These are phyloP conservation scores for Astrephomene gubernaculifera DNA, from an alignment of 139 green algal genomes.

Conservation along the genomic window DNA sequence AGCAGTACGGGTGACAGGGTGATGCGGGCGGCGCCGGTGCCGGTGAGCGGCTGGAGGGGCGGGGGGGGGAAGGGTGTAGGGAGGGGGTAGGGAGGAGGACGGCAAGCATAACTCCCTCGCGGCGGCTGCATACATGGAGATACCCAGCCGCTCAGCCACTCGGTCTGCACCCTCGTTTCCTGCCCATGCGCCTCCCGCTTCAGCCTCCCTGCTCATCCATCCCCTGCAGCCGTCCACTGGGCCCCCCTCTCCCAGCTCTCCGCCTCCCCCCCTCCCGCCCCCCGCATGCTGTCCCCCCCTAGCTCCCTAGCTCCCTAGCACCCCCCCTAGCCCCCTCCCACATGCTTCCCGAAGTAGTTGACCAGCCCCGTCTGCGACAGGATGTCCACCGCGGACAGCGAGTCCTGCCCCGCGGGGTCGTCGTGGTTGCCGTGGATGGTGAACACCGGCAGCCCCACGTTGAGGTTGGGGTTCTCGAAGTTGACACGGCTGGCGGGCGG, in stretches of 20 bases:
- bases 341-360: conserved; percentile 99
- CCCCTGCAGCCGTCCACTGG: too few relatives aligned
- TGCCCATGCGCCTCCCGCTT: too few relatives aligned
- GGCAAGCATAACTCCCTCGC: too few relatives aligned
- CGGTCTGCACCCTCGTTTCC: too few relatives aligned
- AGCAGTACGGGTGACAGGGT: conserved; percentile 72
- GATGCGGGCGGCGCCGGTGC: neutral
- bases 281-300: neutral
- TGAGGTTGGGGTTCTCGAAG: conserved; percentile 90
- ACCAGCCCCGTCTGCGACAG: conserved; percentile 87
- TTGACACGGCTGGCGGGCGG: conserved; percentile 75
- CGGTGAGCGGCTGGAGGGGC: conserved; percentile 4
- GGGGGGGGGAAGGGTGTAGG: neutral
- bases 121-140: too few relatives aligned
- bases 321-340: conserved; percentile 25
- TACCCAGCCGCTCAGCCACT: too few relatives aligned
- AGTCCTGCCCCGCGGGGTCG: conserved; percentile 90
- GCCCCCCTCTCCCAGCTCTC: neutral
- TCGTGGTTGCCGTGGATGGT: conserved; percentile 99
- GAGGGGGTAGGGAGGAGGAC: neutral
- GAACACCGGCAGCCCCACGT: conserved; percentile 96
- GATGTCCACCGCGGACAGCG: conserved; percentile 95
- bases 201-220: too few relatives aligned
- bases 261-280: neutral
- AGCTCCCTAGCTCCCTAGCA: too few relatives aligned